Evolutionary conservation across 1,284 basidiomycete species (phyloP).

Genomic region (Cryptococcus maquisensis): DNA sequence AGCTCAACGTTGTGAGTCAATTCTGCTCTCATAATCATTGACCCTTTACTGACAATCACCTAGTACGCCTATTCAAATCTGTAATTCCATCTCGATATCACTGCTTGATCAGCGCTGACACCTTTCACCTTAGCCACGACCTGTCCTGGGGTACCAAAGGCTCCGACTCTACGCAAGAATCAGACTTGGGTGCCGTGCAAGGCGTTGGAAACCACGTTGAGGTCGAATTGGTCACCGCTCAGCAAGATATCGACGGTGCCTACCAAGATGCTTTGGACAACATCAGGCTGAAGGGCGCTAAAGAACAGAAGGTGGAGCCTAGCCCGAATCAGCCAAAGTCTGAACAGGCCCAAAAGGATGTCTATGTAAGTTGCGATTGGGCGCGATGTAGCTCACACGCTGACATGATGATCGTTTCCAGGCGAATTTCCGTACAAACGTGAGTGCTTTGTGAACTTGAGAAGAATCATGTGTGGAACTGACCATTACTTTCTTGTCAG

Average conservation of each 20-base stretch:
- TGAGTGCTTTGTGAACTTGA: constrained; percentile 44
- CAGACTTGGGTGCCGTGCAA: constrained; percentile 70
- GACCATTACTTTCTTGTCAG: constrained; percentile 9
- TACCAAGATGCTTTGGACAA: constrained; percentile 87
- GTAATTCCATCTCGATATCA: constrained; percentile 50
- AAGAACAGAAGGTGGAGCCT: constrained; percentile 28
- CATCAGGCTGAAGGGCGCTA: constrained; percentile 51
- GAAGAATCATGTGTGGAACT: background rate
- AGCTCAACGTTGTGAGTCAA: constrained; percentile 40
- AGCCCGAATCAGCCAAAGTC: constrained; percentile 51
- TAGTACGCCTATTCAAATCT: constrained; percentile 57
- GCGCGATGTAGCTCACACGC: background rate
- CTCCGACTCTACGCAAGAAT: constrained; percentile 57
- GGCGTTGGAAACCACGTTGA: constrained; percentile 69
- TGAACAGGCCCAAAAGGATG: constrained; percentile 75
- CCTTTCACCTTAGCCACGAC: constrained; percentile 50
- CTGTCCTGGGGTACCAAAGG: constrained; percentile 89
- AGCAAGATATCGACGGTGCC: constrained; percentile 78
- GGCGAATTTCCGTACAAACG: constrained; percentile 82
- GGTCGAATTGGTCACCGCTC: constrained; percentile 78
- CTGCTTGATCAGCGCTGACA: background rate
- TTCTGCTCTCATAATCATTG: background rate
- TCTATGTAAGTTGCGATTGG: constrained; percentile 56
- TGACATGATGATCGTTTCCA: constrained; percentile 5
- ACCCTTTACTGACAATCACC: constrained; percentile 3